Base-by-base conservation (phyloP, 345 rosid species). In the Erucastrum elatum region DNA sequence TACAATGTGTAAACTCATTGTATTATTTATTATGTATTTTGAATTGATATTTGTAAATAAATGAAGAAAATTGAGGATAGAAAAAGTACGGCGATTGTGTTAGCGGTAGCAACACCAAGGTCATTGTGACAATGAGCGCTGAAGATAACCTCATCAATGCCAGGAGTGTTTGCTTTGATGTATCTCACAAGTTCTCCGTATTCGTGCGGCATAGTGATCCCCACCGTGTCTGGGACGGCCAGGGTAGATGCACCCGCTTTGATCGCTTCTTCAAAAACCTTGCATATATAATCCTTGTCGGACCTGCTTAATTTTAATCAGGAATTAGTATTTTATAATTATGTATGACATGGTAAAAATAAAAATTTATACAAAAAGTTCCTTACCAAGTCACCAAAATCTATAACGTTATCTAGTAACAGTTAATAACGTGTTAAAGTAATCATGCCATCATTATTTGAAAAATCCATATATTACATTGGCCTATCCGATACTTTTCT, bases 101-200 rank as follows among this genome's bases (percentile, higher is more conserved):
- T 94, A 82, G 90, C 97, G 11, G 98, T 90, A 56, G 98, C 87
- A 84, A 94, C 88, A 74, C 98, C 98, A 86, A 94, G 98, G 87
- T 92, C 97, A 72, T 94, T 90, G 77, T 94, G 98, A 74, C 98
- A 94, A 75, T 94, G 98, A 12, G 91, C 85, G 29, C 97, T 87
- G 68, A 94, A 86, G 76, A 94, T 59, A 66, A 86, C 89, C 78
- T 92, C 84, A 26, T 90, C 89, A 37, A 94, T 86, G 66, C 97
- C 98, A 66, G 90, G 90, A 5, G 97, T 94, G 70, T 94, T 91
- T n/a, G 88, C 91, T 81, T 87, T 90, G 76, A 94, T 82, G 71
- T 94, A 91, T 6, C 95, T 87, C 62, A 90, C 85, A 81, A 94
- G 61, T 68, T 85, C 46, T 63, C 93, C 97, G 68, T 85, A 91